Percentiles rank a stretch among this genome's conserved stretches.
phyloP scores from a whole-genome alignment of 2,329 filamentous ascomycete genomes.

The Diaporthe sp. region DNA sequence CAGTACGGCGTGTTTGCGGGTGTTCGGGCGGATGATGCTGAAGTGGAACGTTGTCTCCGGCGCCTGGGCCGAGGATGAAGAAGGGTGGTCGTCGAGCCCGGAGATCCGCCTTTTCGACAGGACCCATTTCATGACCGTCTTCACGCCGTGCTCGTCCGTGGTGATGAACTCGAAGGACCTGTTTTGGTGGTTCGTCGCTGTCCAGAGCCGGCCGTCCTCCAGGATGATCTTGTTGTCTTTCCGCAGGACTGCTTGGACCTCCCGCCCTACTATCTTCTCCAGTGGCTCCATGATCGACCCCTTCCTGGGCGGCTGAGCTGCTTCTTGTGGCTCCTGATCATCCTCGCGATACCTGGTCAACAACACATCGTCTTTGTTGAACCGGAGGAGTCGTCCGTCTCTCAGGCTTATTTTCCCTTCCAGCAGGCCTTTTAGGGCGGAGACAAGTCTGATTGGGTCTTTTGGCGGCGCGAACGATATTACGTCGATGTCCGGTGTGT shows the following conservation, averaged over 20 bases:
- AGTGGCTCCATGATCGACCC: background rate
- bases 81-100: background rate
- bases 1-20: slow-evolving; percentile 33
- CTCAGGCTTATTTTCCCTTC: slow-evolving; percentile 22
- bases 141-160: background rate
- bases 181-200: slow-evolving; percentile 2
- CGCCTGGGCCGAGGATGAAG: background rate
- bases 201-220: slow-evolving; percentile 30
- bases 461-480: slow-evolving; percentile 29
- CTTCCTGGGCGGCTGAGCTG: background rate
- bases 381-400: slow-evolving; percentile 4
- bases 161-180: slow-evolving; percentile 26
- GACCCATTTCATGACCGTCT: slow-evolving; percentile 16
- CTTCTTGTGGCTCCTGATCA: background rate
- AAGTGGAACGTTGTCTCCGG: slow-evolving; percentile 25
- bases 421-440: slow-evolving; percentile 22
- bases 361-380: slow-evolving; percentile 29
- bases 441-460: slow-evolving; percentile 33
- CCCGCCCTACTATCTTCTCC: background rate
- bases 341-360: slow-evolving; percentile 22
- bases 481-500: slow-evolving; percentile 26
- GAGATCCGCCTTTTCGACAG: slow-evolving; percentile 11
- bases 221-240: slow-evolving; percentile 23
- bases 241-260: slow-evolving; percentile 26
- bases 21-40: slow-evolving; percentile 24